These are phyloP conservation scores for Scheffersomyces segobiensis DNA, from an alignment of 1,139 yeast species.

Conservation along the genomic window DNA sequence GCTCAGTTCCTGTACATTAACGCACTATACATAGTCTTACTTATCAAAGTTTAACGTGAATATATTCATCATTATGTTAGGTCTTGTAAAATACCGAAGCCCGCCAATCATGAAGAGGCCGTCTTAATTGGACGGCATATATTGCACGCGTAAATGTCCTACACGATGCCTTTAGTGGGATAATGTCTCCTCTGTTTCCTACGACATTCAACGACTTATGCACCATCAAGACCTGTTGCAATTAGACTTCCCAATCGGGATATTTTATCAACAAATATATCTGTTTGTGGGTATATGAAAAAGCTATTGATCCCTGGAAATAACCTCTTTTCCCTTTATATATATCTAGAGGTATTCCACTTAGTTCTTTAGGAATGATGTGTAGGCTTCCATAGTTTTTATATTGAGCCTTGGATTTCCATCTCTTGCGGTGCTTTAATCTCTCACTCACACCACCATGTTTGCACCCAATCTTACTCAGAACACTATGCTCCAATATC, in stretches of 20 bases:
- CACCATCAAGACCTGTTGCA: neutral
- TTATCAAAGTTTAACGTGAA: neutral
- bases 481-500: constrained; percentile 16
- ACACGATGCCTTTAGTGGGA: neutral
- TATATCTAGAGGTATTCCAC: neutral
- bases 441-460: neutral
- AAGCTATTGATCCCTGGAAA: neutral
- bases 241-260: neutral
- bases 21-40: neutral
- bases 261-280: neutral
- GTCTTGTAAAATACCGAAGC: neutral
- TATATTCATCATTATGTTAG: neutral
- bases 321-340: neutral
- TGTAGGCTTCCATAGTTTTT: neutral
- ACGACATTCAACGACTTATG: neutral
- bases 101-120: neutral
- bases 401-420: neutral
- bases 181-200: neutral
- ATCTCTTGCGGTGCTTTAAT: neutral
- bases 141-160: neutral
- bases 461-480: neutral
- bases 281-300: neutral
- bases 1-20: neutral
- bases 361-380: neutral
- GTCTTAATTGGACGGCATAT: neutral